Conservation (phyloP, 768 basidiomycete genomes). For the Russula dissimulans region DNA sequence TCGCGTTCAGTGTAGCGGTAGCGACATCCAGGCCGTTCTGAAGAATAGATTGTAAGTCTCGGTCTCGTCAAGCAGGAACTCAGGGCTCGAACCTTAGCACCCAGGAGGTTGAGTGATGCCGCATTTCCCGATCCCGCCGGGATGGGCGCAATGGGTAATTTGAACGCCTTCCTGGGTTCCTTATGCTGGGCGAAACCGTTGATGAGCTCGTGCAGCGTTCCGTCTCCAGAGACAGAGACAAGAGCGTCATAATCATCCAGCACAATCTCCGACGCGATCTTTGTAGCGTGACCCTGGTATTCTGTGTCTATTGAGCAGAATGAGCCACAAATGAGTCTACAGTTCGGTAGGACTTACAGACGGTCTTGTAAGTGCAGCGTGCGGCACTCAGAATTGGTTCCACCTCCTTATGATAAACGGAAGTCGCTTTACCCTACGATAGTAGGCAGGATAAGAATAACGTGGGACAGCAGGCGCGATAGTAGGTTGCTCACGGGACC, state of each 20-base stretch:
- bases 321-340: not conserved
- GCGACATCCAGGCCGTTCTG: constrained; percentile 65
- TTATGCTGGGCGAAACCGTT: constrained; percentile 71
- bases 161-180: constrained; percentile 50
- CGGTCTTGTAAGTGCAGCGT: constrained; percentile 50
- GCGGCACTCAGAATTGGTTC: constrained; percentile 68
- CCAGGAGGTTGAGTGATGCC: constrained; percentile 62
- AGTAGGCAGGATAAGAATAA: constrained; percentile 2
- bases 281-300: constrained; percentile 51
- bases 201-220: constrained; percentile 71
- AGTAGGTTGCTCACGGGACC: constrained; percentile 48
- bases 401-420: constrained; percentile 46
- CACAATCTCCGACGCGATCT: constrained; percentile 47
- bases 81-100: constrained; percentile 41
- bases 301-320: constrained; percentile 46
- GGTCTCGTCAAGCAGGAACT: not conserved
- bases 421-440: constrained; percentile 49
- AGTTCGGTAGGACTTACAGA: constrained; percentile 36
- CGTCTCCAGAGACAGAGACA: constrained; percentile 74
- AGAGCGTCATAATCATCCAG: constrained; percentile 59
- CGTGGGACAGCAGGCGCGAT: not conserved
- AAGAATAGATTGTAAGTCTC: not conserved
- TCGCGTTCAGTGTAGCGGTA: constrained; percentile 62
- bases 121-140: constrained; percentile 82
- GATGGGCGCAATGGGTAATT: constrained; percentile 64